phyloP scores from a whole-genome alignment of 257 asterid species.

The Gynochthodes officinalis region DNA sequence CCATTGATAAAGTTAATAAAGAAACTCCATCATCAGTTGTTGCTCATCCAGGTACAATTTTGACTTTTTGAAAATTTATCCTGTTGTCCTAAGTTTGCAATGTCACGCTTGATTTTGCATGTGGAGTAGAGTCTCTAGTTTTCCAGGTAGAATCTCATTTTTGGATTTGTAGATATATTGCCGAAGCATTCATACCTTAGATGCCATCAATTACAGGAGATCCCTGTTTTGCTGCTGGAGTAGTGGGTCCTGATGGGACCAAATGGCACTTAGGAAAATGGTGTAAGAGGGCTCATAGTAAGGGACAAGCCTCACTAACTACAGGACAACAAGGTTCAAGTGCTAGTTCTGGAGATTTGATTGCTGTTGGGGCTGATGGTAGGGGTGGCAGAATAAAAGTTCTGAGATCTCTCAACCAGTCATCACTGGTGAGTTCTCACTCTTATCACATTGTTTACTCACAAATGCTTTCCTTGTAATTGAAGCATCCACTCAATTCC shows the following conservation, averaged over 20 bases:
- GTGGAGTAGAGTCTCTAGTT: neutral
- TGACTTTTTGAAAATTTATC: slow-evolving; percentile 6
- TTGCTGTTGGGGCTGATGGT: slow-evolving; percentile 93
- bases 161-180: neutral
- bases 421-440: slow-evolving; percentile 49
- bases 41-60: slow-evolving; percentile 48
- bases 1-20: slow-evolving; percentile 36
- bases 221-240: slow-evolving; percentile 64
- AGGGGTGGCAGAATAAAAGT: slow-evolving; percentile 87
- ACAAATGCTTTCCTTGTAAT: slow-evolving; percentile 2
- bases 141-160: neutral
- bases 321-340: slow-evolving; percentile 37
- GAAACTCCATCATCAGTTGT: slow-evolving; percentile 29
- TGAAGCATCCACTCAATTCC: neutral
- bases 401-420: slow-evolving; percentile 58
- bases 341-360: slow-evolving; percentile 53
- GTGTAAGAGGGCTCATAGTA: slow-evolving; percentile 65
- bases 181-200: neutral
- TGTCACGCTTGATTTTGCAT: neutral
- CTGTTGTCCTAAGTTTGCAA: slow-evolving; percentile 1
- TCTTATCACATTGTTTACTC: neutral
- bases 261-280: slow-evolving; percentile 90
- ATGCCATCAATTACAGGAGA: slow-evolving; percentile 36
- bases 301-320: slow-evolving; percentile 32
- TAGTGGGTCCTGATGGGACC: slow-evolving; percentile 81